Conservation (phyloP, 2,329 filamentous ascomycete genomes). For the Cladosporium sp. region DNA sequence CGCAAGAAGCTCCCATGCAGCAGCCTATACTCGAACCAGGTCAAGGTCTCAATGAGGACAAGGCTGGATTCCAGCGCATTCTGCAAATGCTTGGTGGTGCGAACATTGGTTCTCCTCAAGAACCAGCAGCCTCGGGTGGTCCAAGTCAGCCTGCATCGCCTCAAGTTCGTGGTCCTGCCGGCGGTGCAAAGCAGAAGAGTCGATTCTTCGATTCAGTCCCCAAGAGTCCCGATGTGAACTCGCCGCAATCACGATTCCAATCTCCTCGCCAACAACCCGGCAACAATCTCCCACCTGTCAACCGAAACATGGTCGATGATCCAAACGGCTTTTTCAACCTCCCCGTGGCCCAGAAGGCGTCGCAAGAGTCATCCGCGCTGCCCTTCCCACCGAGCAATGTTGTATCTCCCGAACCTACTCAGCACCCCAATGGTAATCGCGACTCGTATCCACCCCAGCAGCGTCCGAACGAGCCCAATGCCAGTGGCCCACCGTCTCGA, state of each 20-base stretch:
- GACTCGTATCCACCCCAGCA: slow-evolving; percentile 10
- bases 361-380: background rate
- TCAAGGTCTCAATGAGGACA: slow-evolving; percentile 52
- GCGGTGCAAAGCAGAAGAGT: slow-evolving; percentile 28
- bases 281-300: background rate
- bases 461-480: background rate
- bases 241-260: slow-evolving; percentile 18
- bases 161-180: slow-evolving; percentile 24
- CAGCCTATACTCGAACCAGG: slow-evolving; percentile 17
- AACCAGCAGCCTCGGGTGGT: background rate
- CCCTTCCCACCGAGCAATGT: slow-evolving; percentile 11
- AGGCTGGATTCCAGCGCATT: slow-evolving; percentile 70
- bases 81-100: slow-evolving; percentile 71
- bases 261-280: slow-evolving; percentile 19
- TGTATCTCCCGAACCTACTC: slow-evolving; percentile 8
- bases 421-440: slow-evolving; percentile 20
- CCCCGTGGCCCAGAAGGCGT: background rate
- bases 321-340: slow-evolving; percentile 12
- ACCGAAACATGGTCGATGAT: slow-evolving; percentile 14
- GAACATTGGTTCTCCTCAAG: slow-evolving; percentile 31
- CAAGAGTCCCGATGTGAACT: slow-evolving; percentile 20
- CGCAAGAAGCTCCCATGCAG: slow-evolving; percentile 14
- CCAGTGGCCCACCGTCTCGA: slow-evolving; percentile 13
- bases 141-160: slow-evolving; percentile 15
- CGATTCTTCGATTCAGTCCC: slow-evolving; percentile 28